A percentile compares a stretch with the other conserved stretches of the same genome.
phyloP scores from a whole-genome alignment of 2,329 filamentous ascomycete genomes.

The Paraphoma sp. region DNA sequence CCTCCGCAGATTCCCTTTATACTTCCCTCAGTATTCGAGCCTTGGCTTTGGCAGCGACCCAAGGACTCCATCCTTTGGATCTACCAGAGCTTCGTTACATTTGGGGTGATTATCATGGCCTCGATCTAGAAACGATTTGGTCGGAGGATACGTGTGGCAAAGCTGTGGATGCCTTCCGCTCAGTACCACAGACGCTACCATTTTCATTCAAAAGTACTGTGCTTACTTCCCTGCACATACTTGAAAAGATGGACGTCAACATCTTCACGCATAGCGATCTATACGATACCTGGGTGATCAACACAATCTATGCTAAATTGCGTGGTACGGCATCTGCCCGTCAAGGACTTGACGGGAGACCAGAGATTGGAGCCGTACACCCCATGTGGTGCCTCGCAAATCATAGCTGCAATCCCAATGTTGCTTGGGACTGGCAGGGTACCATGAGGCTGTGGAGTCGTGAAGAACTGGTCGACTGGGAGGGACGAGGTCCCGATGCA shows the following conservation, averaged over 20 bases:
- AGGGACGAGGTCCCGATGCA: conserved; percentile 37
- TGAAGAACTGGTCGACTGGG: conserved; percentile 62
- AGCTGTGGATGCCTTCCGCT: conserved; percentile 25
- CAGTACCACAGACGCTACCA: conserved; percentile 66
- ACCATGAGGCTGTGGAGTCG: conserved; percentile 74
- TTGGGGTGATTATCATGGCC: conserved; percentile 66
- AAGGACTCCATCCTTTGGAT: conserved; percentile 64
- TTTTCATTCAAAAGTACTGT: conserved; percentile 82
- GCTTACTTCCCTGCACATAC: conserved; percentile 74
- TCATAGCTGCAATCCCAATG: conserved; percentile 94
- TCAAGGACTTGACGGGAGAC: conserved; percentile 73
- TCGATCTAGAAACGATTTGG: conserved; percentile 31
- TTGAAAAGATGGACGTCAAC: conserved; percentile 85
- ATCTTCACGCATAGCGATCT: conserved; percentile 64
- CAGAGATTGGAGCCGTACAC: conserved; percentile 92
- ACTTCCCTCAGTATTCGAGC: conserved; percentile 65
- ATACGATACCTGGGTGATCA: conserved; percentile 83
- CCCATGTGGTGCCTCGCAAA: conserved; percentile 97
- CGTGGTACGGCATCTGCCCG: conserved; percentile 86
- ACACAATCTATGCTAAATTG: conserved; percentile 92
- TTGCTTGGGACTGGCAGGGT: conserved; percentile 91
- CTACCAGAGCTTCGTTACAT: conserved; percentile 68
- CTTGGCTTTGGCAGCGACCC: conserved; percentile 67
- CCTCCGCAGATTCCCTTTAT: conserved; percentile 64
- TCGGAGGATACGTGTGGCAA: conserved; percentile 17